These are phyloP conservation scores for Phenoliferia sp. DNA, from an alignment of 1,284 basidiomycete species.

Conservation along the genomic window DNA sequence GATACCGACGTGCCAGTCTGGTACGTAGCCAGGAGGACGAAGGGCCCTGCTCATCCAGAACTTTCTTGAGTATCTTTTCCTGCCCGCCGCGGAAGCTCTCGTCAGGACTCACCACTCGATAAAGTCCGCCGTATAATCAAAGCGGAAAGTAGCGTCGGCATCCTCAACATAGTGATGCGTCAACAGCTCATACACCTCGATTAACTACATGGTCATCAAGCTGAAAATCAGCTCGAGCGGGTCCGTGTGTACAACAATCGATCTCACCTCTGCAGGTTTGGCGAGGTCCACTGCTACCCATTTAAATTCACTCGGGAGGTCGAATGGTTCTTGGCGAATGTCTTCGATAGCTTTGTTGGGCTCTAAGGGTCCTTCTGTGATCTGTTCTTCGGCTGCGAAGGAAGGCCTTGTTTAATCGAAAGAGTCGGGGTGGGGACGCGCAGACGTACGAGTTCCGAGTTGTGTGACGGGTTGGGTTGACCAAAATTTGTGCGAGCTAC, in stretches of 20 bases:
- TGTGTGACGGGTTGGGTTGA: conserved; percentile 92
- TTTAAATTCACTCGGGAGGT: conserved; percentile 86
- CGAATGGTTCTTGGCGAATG: conserved; percentile 79
- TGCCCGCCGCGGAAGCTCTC: conserved; percentile 5
- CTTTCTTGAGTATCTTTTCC: background rate
- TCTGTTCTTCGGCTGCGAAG: conserved; percentile 51
- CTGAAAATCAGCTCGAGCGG: background rate
- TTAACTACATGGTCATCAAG: conserved; percentile 53
- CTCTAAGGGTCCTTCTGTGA: conserved; percentile 79
- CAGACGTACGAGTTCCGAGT: conserved; percentile 50
- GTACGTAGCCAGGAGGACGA: conserved; percentile 84
- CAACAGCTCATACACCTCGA: conserved; percentile 88
- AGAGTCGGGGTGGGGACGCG: background rate
- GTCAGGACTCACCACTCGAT: conserved; percentile 67
- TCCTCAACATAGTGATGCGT: conserved; percentile 97
- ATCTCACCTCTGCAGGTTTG: conserved; percentile 64
- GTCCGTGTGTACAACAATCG: conserved; percentile 21
- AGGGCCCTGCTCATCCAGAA: conserved; percentile 62
- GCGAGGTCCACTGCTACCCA: conserved; percentile 83
- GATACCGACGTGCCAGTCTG: conserved; percentile 95
- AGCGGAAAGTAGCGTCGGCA: conserved; percentile 89
- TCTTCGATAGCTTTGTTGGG: conserved; percentile 68
- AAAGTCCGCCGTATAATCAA: conserved; percentile 94
- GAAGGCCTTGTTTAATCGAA: too few species aligned
- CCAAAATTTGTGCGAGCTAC: conserved; percentile 81